Evolutionary conservation across 257 asterid genomes (phyloP), one percentile per base, ranked within the genome.

Genomic region (Striga asiatica): DNA sequence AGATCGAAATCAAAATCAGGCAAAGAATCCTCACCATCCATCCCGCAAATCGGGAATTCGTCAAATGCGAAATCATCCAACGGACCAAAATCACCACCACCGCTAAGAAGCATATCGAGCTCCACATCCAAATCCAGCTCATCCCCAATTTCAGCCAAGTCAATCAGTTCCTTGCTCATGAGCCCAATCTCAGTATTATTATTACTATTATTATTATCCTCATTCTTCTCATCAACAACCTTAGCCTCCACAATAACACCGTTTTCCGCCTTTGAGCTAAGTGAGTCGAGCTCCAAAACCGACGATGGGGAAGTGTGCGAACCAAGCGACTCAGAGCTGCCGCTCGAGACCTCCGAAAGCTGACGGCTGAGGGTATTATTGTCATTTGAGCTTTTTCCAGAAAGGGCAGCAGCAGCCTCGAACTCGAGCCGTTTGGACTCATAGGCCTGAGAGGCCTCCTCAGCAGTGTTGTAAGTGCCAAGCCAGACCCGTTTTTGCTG

Each of bases 401-500:
- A 66, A 76, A 71, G 12, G 0, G 81, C 74, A 19, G 65, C 64
- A 76, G 70, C 11, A 0, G 81, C 81, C 51, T 80, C 84, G 21
- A 82, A 87, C 27, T 91, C 94, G 3, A 84, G 49, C 0, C 93
- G 74, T 62, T 77, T 87, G 11, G 2, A 2, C 25, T 91, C 97
- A 21, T 87, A 87, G 13, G 89, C 98, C 6, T 19, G 24, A 0
- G 95, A 78, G 0, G 98, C 98, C 4, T 82, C 95, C 54, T 79
- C 94, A 0, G 95, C 84, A 0, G 95, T 72, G 14, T 37, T 19
- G 47, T 62, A 91, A 0, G 98, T 91, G 1, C 98, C 98, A 66
- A 91, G 38, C 98, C 98, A 91, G 25, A 87, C 71, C 75, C 98
- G 41, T 45, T 74, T 91, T 0, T 74, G 83, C 56, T 49, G 62